Evolutionary conservation across 352 stramenopile genomes (phyloP), one percentile per base, ranked within the genome.

Genomic region (Globisporangium parvum): DNA sequence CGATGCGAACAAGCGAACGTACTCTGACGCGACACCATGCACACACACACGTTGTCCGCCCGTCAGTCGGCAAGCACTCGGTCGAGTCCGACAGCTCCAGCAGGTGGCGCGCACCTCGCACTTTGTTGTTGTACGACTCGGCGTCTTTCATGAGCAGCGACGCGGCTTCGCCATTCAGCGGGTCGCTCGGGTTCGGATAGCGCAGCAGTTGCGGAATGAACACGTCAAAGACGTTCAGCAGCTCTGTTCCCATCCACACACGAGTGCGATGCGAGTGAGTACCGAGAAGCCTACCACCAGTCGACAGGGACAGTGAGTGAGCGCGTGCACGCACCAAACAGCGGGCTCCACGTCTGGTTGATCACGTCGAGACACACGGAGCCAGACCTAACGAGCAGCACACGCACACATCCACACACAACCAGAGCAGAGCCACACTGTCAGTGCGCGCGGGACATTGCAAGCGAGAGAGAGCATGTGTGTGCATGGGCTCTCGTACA

Each of bases 341-440:
- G 95, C 18, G 91, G 91, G 53, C 86, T 97, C 91, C 91, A 97
- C 11, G 91, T 97, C 64, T 97, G 89, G 70, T 97, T 97, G 66
- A 97, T 97, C 46, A 97, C 91, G 55, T 97, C 90, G 57, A 97
- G 65, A 55, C 91, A 97, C 20, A 97, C 88, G 14, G 90, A 97
- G 24, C 91, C 91, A 12, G 88, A 96, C 58, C 85, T 93, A 55
- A 47, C 26, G n/a, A 2, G 48, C 18, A 33, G n/a, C 46, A 58
- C 15, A 61, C 8, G 12, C 6, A 20, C 46, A 35, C 28, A 46
- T 20, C 52, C 6, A 11, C 8, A 41, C 5, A 42, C 37, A 14
- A 47, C n/a, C n/a, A 31, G 26, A 31, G 26, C 6, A 31, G 26
- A 31, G 26, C 26, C 26, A 15, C 33, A 37, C 6, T 37, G 31